Base-by-base conservation (phyloP, 441 rosid genomes). In the Erysimum pusillum region DNA sequence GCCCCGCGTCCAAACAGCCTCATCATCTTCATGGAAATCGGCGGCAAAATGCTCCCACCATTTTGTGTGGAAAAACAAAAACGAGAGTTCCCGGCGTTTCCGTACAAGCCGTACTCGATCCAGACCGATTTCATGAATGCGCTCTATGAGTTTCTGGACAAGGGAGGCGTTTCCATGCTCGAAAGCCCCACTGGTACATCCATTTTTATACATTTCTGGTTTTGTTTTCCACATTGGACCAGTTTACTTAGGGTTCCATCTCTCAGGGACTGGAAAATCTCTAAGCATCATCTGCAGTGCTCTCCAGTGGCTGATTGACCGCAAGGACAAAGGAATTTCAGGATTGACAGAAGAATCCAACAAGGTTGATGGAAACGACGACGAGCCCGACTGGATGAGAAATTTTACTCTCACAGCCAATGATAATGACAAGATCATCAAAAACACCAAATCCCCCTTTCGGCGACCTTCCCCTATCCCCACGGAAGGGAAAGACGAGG, bases 131-230 rank as follows among this genome's bases (percentile, higher is more conserved):
- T 95, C 88, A 92, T 95, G 98, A 83, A 80, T 15, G 89, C 96
- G 2, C 93, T 95, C 44, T 92, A 90, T 83, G 80, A 80, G 18
- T 92, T 80, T 58, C 81, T 95, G 48, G 96, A 92, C 39, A 81
- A 79, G 56, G 98, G 99, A 58, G 98, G 97, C 75, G 86, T 95
- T 66, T 90, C 98, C 89, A 90, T 95, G 93, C 97, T 95, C 71
- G 96, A 95, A 53, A 95, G 97, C 81, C 98, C 98, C 64, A 95
- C 98, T 1, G 98, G 99, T 89, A 17, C 57, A 14, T 3, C 28
- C 36, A 5, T 25, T 25, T 25, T 25, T 25, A 25, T 2, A 25
- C 28, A 25, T 25, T 25, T 25, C 28, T 25, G 28, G 28, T 25
- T 25, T 25, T 25, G 2, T 25, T 25, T 25, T 36, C 9, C 39